Percentiles rank a stretch among this genome's conserved stretches.
Evolutionary conservation across 2,329 filamentous ascomycete species (phyloP).

Genomic region (Botrytis squamosa): DNA sequence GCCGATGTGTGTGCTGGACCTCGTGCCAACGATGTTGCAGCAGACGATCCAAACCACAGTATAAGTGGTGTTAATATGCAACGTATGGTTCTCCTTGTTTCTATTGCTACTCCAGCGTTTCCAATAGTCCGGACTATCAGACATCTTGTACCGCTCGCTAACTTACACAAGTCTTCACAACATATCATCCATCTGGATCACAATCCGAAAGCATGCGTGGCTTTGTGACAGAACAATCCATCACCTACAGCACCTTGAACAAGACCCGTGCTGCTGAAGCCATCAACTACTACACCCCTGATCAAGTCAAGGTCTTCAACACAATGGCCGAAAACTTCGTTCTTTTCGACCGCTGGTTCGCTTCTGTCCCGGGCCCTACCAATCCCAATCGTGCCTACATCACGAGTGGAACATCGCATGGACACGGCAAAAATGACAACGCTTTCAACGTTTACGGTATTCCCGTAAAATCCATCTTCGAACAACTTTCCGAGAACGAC

Average conservation of each 20-base stretch:
- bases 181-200: slow-evolving; percentile 39
- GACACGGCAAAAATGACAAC: slow-evolving; percentile 42
- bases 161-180: slow-evolving; percentile 39
- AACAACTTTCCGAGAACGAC: slow-evolving; percentile 43
- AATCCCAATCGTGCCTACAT: slow-evolving; percentile 40
- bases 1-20: slow-evolving; percentile 42
- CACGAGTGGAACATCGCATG: slow-evolving; percentile 44
- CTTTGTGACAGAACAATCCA: slow-evolving; percentile 45
- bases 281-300: slow-evolving; percentile 46
- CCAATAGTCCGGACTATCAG: neutral
- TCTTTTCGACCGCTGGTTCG: slow-evolving; percentile 47
- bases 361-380: slow-evolving; percentile 43
- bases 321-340: slow-evolving; percentile 46
- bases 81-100: slow-evolving; percentile 23
- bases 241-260: slow-evolving; percentile 40
- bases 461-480: slow-evolving; percentile 43
- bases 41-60: slow-evolving; percentile 46
- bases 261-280: slow-evolving; percentile 43
- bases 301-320: slow-evolving; percentile 44
- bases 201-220: slow-evolving; percentile 41
- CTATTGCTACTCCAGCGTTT: neutral
- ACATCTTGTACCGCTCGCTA: neutral
- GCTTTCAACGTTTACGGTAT: slow-evolving; percentile 40
- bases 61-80: slow-evolving; percentile 46
- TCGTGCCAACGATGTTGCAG: slow-evolving; percentile 41